These are phyloP conservation scores for Heterobasidion occidentale DNA, from an alignment of 1,284 basidiomycete species.

Conservation along the genomic window DNA sequence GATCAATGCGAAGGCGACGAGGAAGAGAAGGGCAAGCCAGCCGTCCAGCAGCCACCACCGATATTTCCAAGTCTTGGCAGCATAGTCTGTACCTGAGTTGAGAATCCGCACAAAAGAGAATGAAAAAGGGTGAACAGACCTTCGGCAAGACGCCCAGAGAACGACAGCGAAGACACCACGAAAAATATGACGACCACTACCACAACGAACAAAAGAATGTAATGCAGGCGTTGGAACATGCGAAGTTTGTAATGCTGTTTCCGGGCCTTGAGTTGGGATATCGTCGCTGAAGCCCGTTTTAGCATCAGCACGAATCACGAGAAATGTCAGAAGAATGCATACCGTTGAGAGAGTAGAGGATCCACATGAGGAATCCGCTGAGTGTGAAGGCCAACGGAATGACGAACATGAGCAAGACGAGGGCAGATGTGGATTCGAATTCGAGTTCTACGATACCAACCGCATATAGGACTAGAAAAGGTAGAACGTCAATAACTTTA, in stretches of 20 bases:
- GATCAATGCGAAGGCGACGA: constrained; percentile 74
- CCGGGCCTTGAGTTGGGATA: constrained; percentile 72
- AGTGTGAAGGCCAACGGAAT: constrained; percentile 92
- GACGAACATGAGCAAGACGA: constrained; percentile 78
- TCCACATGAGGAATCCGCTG: constrained; percentile 94
- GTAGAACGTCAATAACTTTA: neutral
- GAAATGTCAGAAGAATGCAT: constrained; percentile 12
- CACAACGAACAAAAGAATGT: constrained; percentile 82
- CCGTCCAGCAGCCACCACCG: constrained; percentile 97
- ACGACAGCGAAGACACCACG: constrained; percentile 84
- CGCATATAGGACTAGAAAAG: constrained; percentile 70
- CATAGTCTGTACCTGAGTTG: constrained; percentile 58
- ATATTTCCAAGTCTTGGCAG: constrained; percentile 87
- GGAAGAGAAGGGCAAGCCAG: constrained; percentile 85
- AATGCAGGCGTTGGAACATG: constrained; percentile 83
- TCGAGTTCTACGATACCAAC: constrained; percentile 90
- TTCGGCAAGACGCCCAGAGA: constrained; percentile 86
- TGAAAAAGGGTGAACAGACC: constrained; percentile 31
- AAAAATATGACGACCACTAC: constrained; percentile 86
- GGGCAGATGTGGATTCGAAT: constrained; percentile 79
- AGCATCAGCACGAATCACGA: constrained; percentile 3
- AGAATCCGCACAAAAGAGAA: neutral
- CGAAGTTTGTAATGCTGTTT: constrained; percentile 84
- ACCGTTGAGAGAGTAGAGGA: constrained; percentile 85
- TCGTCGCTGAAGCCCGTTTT: constrained; percentile 54